A percentile compares a stretch with the other conserved stretches of the same genome.
These are phyloP conservation scores for Echium plantagineum DNA, from an alignment of 257 asterid species.

Conservation along the genomic window DNA sequence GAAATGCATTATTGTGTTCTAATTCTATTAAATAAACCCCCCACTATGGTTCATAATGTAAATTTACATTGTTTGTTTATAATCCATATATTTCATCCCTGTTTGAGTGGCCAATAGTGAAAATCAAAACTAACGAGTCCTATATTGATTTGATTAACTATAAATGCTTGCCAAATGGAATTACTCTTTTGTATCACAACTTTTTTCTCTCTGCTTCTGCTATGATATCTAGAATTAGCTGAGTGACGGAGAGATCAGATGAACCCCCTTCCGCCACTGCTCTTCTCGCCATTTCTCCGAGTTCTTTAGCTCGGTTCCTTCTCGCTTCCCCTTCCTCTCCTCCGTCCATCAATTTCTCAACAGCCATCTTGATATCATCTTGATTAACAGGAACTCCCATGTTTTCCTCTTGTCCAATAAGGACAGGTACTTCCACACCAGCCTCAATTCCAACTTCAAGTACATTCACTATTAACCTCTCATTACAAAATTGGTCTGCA, in stretches of 20 bases:
- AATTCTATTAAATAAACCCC: no score
- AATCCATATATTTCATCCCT: no score
- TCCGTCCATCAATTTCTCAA: constrained; percentile 22
- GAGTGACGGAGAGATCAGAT: constrained; percentile 13
- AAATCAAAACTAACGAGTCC: no score
- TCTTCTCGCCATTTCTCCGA: constrained; percentile 19
- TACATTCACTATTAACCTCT: constrained; percentile 33
- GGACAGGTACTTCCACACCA: constrained; percentile 30
- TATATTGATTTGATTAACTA: no score
- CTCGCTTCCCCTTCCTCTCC: constrained; percentile 18
- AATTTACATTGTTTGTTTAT: no score
- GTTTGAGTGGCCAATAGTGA: no score
- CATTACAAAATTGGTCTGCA: constrained; percentile 53
- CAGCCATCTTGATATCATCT: constrained; percentile 7
- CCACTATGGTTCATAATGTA: no score
- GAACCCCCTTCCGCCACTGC: constrained; percentile 22
- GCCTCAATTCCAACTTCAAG: constrained; percentile 33
- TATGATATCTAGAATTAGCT: constrained; percentile 16
- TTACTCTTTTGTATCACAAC: not conserved
- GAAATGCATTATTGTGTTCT: not conserved
- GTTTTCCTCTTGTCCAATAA: constrained; percentile 26
- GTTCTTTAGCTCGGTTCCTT: constrained; percentile 17
- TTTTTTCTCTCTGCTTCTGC: not conserved
- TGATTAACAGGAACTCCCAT: constrained; percentile 24
- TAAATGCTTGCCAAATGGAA: no score